Evolutionary conservation across 176 grass and related monocot species (phyloP).

Genomic region (Avena sativa): DNA sequence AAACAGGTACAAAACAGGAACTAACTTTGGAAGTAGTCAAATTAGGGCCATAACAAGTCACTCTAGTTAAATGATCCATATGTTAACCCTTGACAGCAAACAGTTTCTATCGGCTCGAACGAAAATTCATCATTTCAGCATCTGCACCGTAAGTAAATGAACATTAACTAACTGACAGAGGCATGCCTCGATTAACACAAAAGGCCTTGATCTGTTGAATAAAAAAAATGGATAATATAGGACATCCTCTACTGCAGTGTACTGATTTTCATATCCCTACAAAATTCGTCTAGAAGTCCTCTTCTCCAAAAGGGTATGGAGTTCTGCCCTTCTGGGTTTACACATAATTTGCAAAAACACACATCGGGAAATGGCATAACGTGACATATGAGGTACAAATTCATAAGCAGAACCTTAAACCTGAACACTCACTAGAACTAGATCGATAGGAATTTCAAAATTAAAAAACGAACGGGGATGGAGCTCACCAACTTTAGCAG

Average conservation of each 20-base stretch:
- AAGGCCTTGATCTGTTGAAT: background rate
- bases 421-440: background rate
- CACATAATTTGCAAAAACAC: conserved; percentile 6
- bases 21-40: background rate
- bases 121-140: conserved; percentile 19
- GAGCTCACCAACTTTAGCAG: conserved; percentile 73
- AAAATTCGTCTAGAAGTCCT: background rate
- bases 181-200: background rate
- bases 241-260: background rate
- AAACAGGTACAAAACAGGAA: background rate
- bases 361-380: background rate
- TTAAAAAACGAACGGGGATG: background rate
- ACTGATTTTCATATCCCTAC: background rate
- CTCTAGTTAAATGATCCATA: background rate
- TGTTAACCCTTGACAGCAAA: background rate
- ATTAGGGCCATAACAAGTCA: background rate
- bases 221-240: background rate
- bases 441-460: background rate
- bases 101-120: background rate
- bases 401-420: background rate
- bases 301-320: background rate
- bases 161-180: background rate
- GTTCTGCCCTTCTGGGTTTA: background rate
- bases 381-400: background rate
- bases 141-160: background rate